Conservation (phyloP, 2,329 filamentous ascomycete genomes). For the Cladobotryum protrusum region DNA sequence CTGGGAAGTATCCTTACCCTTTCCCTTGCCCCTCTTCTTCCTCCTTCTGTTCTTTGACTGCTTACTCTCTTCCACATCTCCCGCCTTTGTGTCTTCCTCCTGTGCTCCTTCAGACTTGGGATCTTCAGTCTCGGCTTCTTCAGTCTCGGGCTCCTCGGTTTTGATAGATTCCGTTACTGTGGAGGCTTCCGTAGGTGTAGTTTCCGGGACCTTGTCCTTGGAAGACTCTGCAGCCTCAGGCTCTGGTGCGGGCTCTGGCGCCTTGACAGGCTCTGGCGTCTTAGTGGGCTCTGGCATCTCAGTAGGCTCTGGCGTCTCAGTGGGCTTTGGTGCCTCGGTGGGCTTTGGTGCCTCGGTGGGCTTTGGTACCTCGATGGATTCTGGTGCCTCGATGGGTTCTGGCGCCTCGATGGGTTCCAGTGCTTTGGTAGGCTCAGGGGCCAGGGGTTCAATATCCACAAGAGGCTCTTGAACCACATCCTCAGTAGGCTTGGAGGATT, state of each 20-base stretch:
- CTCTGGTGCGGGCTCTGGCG: too few species aligned
- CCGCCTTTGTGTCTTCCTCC: slow-evolving; percentile 12
- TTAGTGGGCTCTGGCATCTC: too few species aligned
- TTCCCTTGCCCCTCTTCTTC: slow-evolving; percentile 19
- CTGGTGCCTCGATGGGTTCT: too few species aligned
- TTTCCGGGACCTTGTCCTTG: slow-evolving; percentile 1
- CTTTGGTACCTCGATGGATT: too few species aligned
- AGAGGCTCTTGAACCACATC: background rate
- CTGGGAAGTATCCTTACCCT: slow-evolving; percentile 6
- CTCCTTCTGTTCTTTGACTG: slow-evolving; percentile 9
- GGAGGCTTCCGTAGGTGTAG: background rate
- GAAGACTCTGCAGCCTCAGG: background rate
- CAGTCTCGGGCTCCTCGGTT: background rate
- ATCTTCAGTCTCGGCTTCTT: slow-evolving; percentile 5
- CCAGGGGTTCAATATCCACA: too few species aligned
- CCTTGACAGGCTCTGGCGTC: too few species aligned
- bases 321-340: too few species aligned
- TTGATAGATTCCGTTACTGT: background rate
- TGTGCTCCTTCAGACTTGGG: background rate
- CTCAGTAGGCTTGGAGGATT: background rate
- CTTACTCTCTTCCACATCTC: slow-evolving; percentile 8
- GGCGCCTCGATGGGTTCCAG: background rate
- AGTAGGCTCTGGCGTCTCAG: too few species aligned
- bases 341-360: too few species aligned
- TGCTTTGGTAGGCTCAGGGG: background rate